Conservation (phyloP, 441 rosid genomes). For the Eruca vesicaria region DNA sequence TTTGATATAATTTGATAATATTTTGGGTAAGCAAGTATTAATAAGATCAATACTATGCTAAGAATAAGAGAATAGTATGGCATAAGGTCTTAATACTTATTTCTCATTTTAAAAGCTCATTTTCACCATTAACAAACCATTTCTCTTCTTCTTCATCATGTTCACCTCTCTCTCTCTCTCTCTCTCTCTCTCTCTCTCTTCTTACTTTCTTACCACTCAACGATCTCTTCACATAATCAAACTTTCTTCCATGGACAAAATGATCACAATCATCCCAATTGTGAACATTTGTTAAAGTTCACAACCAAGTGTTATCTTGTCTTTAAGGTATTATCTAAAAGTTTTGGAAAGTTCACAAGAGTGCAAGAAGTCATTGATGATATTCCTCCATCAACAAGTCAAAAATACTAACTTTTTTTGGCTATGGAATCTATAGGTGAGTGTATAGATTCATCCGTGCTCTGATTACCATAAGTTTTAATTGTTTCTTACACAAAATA, state of each 20-base stretch:
- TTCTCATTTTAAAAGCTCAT: neutral
- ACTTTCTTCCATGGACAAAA: neutral
- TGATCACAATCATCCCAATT: neutral
- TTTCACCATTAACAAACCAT: neutral
- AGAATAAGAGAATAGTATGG: neutral
- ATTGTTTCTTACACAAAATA: neutral
- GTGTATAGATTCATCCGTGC: neutral
- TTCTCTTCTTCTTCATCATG: neutral
- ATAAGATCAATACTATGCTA: neutral
- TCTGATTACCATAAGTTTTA: neutral
- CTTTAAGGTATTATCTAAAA: slow-evolving; percentile 48
- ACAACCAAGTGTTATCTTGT: slow-evolving; percentile 1
- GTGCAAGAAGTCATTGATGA: slow-evolving; percentile 40
- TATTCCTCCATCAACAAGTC: neutral
- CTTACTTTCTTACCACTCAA: neutral
- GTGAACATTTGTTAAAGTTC: neutral
- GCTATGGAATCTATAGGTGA: neutral
- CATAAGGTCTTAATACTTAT: neutral
- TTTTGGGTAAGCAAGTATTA: no score
- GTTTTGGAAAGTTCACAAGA: slow-evolving; percentile 55
- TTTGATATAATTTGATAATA: no score
- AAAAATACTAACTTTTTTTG: neutral
- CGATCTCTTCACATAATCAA: neutral
- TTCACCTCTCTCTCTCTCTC: no score
- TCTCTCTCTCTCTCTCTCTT: no score